Evolutionary conservation across 352 stramenopile species (phyloP).

Genomic region (Phytopythium cucurbitacearum): DNA sequence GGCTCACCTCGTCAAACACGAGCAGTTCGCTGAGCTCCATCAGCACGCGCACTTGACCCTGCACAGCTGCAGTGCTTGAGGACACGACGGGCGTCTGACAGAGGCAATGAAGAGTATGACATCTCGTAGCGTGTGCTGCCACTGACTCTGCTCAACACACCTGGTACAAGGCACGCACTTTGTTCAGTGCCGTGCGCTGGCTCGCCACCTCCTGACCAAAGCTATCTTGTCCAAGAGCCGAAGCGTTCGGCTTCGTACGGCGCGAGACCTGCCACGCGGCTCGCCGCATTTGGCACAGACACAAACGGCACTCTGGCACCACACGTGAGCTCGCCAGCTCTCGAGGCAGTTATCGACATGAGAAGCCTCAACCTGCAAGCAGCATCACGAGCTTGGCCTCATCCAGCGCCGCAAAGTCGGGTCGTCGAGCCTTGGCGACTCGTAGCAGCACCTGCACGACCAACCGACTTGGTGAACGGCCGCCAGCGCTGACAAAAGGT

Average conservation of each 20-base stretch:
- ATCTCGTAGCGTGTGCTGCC: no score
- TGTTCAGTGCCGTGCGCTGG: constrained; percentile 11
- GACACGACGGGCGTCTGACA: constrained; percentile 23
- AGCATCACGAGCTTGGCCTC: constrained; percentile 28
- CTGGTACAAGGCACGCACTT: constrained; percentile 33
- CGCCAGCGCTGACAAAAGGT: neutral
- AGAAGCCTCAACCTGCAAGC: constrained; percentile 21
- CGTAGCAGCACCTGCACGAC: constrained; percentile 24
- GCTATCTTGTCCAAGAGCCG: constrained; percentile 3
- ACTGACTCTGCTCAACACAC: constrained; percentile 1
- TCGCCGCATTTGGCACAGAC: constrained; percentile 24
- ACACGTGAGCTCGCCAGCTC: neutral
- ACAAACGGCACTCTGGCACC: constrained; percentile 20
- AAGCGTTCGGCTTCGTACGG: neutral
- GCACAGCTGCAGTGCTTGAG: constrained; percentile 18
- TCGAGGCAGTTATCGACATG: no score
- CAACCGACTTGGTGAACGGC: neutral
- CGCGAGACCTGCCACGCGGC: constrained; percentile 19
- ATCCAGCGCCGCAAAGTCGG: constrained; percentile 46
- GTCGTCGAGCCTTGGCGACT: constrained; percentile 13
- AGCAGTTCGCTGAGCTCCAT: constrained; percentile 42
- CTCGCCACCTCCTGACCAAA: constrained; percentile 11
- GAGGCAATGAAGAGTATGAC: neutral
- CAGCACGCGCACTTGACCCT: constrained; percentile 43
- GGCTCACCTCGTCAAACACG: constrained; percentile 19